Evolutionary conservation across 31 red algal genomes (phyloP), one percentile per base, ranked within the genome.

Genomic region (Odonthalia washingtoniensis): DNA sequence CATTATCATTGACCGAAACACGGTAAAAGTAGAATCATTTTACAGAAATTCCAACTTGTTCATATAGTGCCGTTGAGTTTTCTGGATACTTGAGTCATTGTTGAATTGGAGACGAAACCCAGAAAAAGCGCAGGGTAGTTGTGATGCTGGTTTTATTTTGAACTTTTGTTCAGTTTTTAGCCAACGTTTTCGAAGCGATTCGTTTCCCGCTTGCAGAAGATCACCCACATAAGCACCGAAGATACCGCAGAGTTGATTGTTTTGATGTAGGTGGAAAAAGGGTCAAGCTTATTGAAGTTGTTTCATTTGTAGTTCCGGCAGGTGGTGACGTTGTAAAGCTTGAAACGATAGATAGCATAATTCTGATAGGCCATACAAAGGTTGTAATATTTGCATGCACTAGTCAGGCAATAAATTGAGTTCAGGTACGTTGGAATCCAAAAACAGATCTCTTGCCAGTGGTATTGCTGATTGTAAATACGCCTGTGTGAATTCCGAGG

Each of bases 391-490:
- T 80, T 2, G 85, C 6, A 0, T 62, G 81, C 9, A 72, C 78
- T 4, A 84, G 72, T 26, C 77, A 52, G 28, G 84, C 0, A 1
- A 85, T 27, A 30, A 49, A 34, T 85, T 64, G 57, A 84, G 84
- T 61, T 82, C 77, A 21, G 87, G 77, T 1, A 82, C 78, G 17
- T 36, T 39, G 2, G 84, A 79, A 3, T 5, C 35, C 18, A 91
- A 78, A 49, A 85, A 84, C 0, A 91, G 0, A 72, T 2, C 72
- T 67, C 30, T 27, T 32, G 46, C 21, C 27, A 91, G 34, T 24
- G 36, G 62, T 74, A 84, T 72, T 18, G 31, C 73, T 21, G 72
- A 79, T 33, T 91, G 57, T 57, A 91, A 61, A 46, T 91, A 91
- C 1, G 89, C 89, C 36, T 85, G 6, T 38, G 61, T 35, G 12